These are phyloP conservation scores for Triticum aestivum DNA, from an alignment of 176 grass and related monocot species.

Conservation along the genomic window DNA sequence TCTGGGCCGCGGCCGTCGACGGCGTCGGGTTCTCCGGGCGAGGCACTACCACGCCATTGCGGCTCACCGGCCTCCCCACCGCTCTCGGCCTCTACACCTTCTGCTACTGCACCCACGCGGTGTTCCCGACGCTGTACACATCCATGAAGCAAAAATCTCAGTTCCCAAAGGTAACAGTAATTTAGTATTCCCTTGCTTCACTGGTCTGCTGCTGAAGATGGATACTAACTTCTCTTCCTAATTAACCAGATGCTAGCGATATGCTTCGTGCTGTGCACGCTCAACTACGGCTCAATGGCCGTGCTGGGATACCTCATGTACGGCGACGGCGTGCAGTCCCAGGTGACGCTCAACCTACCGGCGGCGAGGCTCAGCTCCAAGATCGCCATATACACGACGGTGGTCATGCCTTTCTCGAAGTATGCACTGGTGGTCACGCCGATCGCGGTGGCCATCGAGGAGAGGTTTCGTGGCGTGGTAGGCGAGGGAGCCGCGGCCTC, in stretches of 20 bases:
- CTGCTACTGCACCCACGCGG: slow-evolving; percentile 54
- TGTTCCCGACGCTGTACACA: slow-evolving; percentile 57
- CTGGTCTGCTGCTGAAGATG: background rate
- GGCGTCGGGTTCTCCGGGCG: slow-evolving; percentile 48
- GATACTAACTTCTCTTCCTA: background rate
- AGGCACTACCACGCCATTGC: slow-evolving; percentile 13
- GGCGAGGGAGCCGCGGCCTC: background rate
- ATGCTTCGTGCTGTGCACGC: slow-evolving; percentile 53
- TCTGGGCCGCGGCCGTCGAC: slow-evolving; percentile 48
- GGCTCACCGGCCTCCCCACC: slow-evolving; percentile 42
- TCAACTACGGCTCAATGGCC: slow-evolving; percentile 65
- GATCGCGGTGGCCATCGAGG: slow-evolving; percentile 42
- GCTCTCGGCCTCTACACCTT: slow-evolving; percentile 53
- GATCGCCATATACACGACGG: slow-evolving; percentile 55
- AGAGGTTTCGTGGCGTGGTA: slow-evolving; percentile 5
- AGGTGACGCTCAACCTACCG: slow-evolving; percentile 75
- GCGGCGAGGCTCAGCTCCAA: slow-evolving; percentile 36
- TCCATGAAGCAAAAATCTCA: slow-evolving; percentile 54
- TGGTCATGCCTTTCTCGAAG: slow-evolving; percentile 55
- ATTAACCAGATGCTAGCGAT: slow-evolving; percentile 46
- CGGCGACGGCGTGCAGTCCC: slow-evolving; percentile 49
- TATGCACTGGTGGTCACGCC: slow-evolving; percentile 57
- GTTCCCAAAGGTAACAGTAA: slow-evolving; percentile 55
- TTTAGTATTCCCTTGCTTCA: background rate
- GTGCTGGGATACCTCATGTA: slow-evolving; percentile 84